These are phyloP conservation scores for Clonostachys rosea DNA, from an alignment of 2,329 filamentous ascomycete genomes.

Conservation along the genomic window DNA sequence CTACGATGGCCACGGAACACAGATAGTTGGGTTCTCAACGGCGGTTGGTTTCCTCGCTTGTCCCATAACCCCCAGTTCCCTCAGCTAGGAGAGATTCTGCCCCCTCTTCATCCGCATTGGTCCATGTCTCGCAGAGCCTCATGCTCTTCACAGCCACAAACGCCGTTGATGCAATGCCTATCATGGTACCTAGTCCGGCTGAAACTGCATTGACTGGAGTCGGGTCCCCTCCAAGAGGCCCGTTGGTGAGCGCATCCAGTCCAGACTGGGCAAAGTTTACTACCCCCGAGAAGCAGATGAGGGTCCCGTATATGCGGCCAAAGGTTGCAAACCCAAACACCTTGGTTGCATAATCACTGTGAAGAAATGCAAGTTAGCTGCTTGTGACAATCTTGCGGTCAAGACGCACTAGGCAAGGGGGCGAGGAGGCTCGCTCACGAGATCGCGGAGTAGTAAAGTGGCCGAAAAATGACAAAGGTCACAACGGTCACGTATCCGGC, in stretches of 20 bases:
- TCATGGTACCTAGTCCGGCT: constrained; percentile 43
- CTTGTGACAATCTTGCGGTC: not conserved
- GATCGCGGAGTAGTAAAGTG: constrained; percentile 73
- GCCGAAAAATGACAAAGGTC: constrained; percentile 68
- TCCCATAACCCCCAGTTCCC: no score
- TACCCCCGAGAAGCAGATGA: constrained; percentile 68
- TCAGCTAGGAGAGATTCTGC: no score
- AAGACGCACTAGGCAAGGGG: not conserved
- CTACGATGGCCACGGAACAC: no score
- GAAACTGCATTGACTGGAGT: constrained; percentile 59
- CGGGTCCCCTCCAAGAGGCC: constrained; percentile 55
- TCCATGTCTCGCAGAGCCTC: not conserved
- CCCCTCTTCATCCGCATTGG: not conserved
- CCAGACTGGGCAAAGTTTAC: constrained; percentile 68
- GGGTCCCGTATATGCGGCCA: constrained; percentile 72
- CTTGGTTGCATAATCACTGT: constrained; percentile 68
- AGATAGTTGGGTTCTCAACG: no score
- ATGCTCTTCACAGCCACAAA: constrained; percentile 37
- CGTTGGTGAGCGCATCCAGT: constrained; percentile 64
- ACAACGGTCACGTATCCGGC: constrained; percentile 63
- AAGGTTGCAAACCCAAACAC: constrained; percentile 80
- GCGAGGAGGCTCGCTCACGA: constrained; percentile 33
- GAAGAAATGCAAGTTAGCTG: no score
- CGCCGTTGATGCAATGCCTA: constrained; percentile 50
- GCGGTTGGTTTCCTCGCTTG: no score